Evolutionary conservation across 345 rosid species (phyloP), one percentile per base, ranked within the genome.

Genomic region (Bruguiera sexangula): DNA sequence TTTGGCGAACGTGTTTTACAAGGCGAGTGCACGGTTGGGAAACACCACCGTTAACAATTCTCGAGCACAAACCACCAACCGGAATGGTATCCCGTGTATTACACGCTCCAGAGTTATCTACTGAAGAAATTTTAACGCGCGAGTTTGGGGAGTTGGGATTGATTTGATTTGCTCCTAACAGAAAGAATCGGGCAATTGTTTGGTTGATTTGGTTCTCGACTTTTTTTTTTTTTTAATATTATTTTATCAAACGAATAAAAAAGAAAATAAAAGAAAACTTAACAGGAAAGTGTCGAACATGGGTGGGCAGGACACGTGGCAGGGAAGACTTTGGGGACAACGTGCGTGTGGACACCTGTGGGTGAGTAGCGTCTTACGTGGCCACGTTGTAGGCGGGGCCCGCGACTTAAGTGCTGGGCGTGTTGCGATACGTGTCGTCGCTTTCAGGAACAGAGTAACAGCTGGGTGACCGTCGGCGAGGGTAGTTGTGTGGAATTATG

Each of bases 311-410:
- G 31, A 80, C 86, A 79, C 85, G 78, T 82, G 82, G 82, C 50
- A n/a, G 1, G 6, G 55, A 15, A 8, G 75, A 76, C 74, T 63
- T 74, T 54, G 63, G 2, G 29, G 69, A 29, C 76, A 21, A 66
- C 30, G 69, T 64, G 84, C 73, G 81, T 75, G 78, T 5, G 0
- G 73, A 79, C 82, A 85, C 85, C 72, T 75, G 51, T 74, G 66
- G 31, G 9, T 26, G 77, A 73, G 66, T 68, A 6, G 48, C 24
- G 5, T 61, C 74, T 73, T 87, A 85, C 74, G 80, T 75, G 90
- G 82, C 71, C 78, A 77, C 75, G 82, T 78, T 71, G 27, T 21
- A 60, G 31, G 60, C n/a, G 82, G 81, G 86, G 52, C 81, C 82
- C 74, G 22, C 59, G 61, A 30, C 34, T 53, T 18, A 59, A 60